Conservation (phyloP, 768 basidiomycete genomes). For the Mrakia blollopis region DNA sequence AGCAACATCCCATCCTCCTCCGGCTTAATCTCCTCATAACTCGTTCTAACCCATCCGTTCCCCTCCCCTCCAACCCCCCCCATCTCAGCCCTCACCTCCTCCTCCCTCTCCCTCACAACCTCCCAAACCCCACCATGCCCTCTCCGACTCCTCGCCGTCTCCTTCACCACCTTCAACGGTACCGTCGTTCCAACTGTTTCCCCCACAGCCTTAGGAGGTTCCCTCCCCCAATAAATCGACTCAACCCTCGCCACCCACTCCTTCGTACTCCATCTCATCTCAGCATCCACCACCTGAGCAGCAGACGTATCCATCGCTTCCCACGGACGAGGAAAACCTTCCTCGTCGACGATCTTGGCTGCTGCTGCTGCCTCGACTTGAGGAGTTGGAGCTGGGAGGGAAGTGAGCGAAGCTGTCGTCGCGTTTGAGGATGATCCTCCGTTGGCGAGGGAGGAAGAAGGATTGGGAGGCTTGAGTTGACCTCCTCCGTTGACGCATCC, state of each 20-base stretch:
- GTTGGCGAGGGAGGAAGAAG: no score
- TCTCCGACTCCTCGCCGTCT: neutral
- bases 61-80: neutral
- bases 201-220: neutral
- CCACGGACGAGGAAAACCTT: constrained; percentile 65
- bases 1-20: constrained; percentile 26
- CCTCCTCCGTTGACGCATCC: constrained; percentile 98
- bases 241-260: constrained; percentile 80
- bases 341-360: constrained; percentile 51
- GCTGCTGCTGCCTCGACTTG: no score
- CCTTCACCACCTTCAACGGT: constrained; percentile 1
- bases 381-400: constrained; percentile 39
- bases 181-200: neutral
- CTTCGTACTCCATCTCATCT: constrained; percentile 71
- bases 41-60: constrained; percentile 25
- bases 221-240: constrained; percentile 64
- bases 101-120: neutral
- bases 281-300: constrained; percentile 43
- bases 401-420: neutral
- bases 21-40: constrained; percentile 19
- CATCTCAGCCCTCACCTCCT: constrained; percentile 26
- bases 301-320: constrained; percentile 52
- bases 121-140: neutral
- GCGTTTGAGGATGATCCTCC: no score
- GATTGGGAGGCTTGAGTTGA: constrained; percentile 51